Conservation (phyloP, 164 flowering plant genomes). For the Vitis riparia region DNA sequence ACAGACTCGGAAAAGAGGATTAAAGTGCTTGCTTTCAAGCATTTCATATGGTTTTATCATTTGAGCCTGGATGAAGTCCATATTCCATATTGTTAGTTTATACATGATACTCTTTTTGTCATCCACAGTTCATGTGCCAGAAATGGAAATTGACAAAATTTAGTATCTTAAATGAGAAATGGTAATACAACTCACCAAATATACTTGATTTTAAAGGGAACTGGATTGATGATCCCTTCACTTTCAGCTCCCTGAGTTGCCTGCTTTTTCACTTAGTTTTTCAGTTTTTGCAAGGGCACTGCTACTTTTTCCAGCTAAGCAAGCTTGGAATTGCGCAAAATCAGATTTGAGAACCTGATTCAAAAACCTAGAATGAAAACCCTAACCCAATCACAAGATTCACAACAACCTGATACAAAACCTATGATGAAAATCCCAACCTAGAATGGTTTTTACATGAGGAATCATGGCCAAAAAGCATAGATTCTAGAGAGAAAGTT, state of each 20-base stretch:
- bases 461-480: too few relatives aligned
- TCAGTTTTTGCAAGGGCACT: slow-evolving; percentile 32
- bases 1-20: too few relatives aligned
- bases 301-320: slow-evolving; percentile 55
- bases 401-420: too few relatives aligned
- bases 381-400: too few relatives aligned
- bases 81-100: slow-evolving; percentile 10
- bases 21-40: too few relatives aligned
- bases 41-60: too few relatives aligned
- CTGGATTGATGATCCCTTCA: slow-evolving; percentile 66
- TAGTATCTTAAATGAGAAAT: not conserved
- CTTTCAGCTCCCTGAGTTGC: slow-evolving; percentile 56
- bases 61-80: not conserved
- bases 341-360: too few relatives aligned
- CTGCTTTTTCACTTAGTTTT: slow-evolving; percentile 39
- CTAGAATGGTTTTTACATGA: too few relatives aligned
- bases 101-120: slow-evolving; percentile 6
- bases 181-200: slow-evolving; percentile 54
- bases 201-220: slow-evolving; percentile 70
- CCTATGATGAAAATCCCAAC: too few relatives aligned
- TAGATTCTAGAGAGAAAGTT: too few relatives aligned
- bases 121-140: slow-evolving; percentile 6
- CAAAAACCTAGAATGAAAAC: too few relatives aligned
- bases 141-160: not conserved
- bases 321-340: too few relatives aligned